A percentile compares a stretch with the other conserved stretches of the same genome.
Evolutionary conservation across 768 basidiomycete genomes (phyloP).

Genomic region (Rhodotorula toruloides): DNA sequence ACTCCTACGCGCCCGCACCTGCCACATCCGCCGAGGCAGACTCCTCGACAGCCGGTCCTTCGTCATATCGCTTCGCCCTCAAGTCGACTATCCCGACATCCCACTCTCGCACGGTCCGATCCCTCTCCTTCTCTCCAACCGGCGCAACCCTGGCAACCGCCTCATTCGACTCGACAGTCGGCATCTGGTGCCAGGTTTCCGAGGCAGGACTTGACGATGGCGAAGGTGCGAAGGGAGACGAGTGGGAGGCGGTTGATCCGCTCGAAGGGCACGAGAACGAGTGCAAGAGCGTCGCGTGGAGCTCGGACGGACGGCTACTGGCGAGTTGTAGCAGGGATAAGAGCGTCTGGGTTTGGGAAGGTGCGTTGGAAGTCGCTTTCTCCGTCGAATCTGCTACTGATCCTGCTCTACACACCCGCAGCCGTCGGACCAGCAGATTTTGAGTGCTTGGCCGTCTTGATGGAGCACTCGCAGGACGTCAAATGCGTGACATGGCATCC

Average conservation of each 20-base stretch:
- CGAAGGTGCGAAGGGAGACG: conserved; percentile 55
- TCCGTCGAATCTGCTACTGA: neutral
- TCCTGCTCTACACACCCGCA: neutral
- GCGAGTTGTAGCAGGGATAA: conserved; percentile 95
- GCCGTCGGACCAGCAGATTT: conserved; percentile 79
- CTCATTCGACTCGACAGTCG: conserved; percentile 88
- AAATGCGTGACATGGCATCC: conserved; percentile 96
- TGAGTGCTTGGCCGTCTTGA: conserved; percentile 87
- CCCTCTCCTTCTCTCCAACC: conserved; percentile 81
- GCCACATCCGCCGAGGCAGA: conserved; percentile 66
- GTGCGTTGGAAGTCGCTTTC: conserved; percentile 44
- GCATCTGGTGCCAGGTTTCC: conserved; percentile 69
- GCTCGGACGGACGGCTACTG: conserved; percentile 67
- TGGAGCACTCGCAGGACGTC: conserved; percentile 96
- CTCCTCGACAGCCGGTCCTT: conserved; percentile 55
- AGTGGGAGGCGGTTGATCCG: conserved; percentile 63
- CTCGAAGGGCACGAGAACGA: conserved; percentile 93
- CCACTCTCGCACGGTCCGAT: conserved; percentile 80
- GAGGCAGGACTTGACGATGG: conserved; percentile 44
- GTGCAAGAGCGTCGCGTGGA: conserved; percentile 86
- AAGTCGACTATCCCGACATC: conserved; percentile 67
- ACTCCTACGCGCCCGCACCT: conserved; percentile 55
- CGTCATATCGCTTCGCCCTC: conserved; percentile 39
- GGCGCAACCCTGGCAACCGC: conserved; percentile 82
- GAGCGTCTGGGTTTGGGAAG: conserved; percentile 99